These are phyloP conservation scores for Hevea brasiliensis DNA, from an alignment of 345 rosid genomes.

Conservation along the genomic window DNA sequence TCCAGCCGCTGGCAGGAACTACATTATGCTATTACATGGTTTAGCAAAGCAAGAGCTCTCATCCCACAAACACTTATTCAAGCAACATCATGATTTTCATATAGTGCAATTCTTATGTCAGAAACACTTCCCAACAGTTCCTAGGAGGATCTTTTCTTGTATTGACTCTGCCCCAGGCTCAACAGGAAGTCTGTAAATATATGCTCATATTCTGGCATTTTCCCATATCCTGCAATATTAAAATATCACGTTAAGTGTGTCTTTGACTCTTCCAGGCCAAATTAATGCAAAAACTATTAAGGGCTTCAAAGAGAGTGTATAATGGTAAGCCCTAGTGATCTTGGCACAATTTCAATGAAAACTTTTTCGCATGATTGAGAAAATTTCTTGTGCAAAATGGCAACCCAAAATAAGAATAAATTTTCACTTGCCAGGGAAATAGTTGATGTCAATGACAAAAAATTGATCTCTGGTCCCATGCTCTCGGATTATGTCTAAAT, in stretches of 20 bases:
- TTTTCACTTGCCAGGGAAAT: constrained; percentile 64
- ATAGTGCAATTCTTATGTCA: not conserved
- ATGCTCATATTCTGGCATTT: constrained; percentile 82
- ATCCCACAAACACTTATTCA: constrained; percentile 18
- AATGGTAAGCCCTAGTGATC: not conserved
- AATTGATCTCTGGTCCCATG: constrained; percentile 65
- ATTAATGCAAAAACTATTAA: not conserved
- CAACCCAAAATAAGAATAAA: not conserved
- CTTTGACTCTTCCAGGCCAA: not conserved
- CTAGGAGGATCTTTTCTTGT: constrained; percentile 39
- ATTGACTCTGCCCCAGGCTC: constrained; percentile 56
- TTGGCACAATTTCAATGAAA: not conserved
- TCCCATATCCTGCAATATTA: constrained; percentile 63
- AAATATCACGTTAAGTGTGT: not conserved
- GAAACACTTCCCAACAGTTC: not conserved
- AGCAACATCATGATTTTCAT: constrained; percentile 6
- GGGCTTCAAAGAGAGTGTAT: not conserved
- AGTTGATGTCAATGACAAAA: constrained; percentile 72
- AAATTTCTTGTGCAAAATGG: not conserved
- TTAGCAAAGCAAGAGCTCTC: constrained; percentile 4
- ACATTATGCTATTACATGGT: constrained; percentile 19
- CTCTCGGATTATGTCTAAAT: constrained; percentile 77
- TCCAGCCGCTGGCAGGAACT: constrained; percentile 22
- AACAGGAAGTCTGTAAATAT: constrained; percentile 72
- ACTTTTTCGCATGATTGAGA: not conserved